Conservation (phyloP, 2,329 filamentous ascomycete genomes). For the Exophiala aquamarina region DNA sequence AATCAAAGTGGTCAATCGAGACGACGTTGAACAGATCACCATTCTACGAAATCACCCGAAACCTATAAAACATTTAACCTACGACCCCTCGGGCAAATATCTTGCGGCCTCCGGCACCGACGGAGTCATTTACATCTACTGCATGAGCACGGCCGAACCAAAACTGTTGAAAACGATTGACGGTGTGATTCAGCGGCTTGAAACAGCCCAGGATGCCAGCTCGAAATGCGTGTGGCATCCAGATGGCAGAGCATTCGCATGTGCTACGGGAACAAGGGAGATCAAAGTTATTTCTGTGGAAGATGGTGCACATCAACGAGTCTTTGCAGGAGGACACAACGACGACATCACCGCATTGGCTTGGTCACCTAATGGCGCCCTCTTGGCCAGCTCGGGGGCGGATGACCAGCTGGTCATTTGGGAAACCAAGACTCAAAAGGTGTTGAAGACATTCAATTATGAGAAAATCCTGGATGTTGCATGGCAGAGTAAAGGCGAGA, state of each 20-base stretch:
- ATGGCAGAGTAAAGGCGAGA: constrained; percentile 82
- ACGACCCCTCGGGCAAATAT: constrained; percentile 75
- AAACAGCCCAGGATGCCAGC: constrained; percentile 73
- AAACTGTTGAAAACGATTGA: constrained; percentile 81
- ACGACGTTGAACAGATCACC: constrained; percentile 73
- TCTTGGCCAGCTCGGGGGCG: constrained; percentile 67
- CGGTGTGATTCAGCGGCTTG: constrained; percentile 76
- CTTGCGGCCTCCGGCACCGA: constrained; percentile 84
- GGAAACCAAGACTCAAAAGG: constrained; percentile 84
- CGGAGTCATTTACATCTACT: constrained; percentile 88
- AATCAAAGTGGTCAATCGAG: constrained; percentile 82
- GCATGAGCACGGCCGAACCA: constrained; percentile 72
- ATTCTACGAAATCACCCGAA: constrained; percentile 80
- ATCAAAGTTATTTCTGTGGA: constrained; percentile 83
- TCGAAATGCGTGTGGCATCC: constrained; percentile 86
- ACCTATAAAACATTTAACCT: constrained; percentile 87
- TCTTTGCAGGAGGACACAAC: constrained; percentile 76
- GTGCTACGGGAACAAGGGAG: constrained; percentile 77
- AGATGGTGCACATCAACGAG: constrained; percentile 84
- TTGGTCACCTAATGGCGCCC: constrained; percentile 92
- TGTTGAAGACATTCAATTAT: constrained; percentile 76
- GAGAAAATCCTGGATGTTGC: constrained; percentile 79
- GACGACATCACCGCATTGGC: constrained; percentile 82
- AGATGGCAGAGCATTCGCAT: constrained; percentile 86
- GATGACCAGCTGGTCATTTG: constrained; percentile 63